phyloP scores from a whole-genome alignment of 1,284 basidiomycete genomes.

The Pisolithus thermaeus region DNA sequence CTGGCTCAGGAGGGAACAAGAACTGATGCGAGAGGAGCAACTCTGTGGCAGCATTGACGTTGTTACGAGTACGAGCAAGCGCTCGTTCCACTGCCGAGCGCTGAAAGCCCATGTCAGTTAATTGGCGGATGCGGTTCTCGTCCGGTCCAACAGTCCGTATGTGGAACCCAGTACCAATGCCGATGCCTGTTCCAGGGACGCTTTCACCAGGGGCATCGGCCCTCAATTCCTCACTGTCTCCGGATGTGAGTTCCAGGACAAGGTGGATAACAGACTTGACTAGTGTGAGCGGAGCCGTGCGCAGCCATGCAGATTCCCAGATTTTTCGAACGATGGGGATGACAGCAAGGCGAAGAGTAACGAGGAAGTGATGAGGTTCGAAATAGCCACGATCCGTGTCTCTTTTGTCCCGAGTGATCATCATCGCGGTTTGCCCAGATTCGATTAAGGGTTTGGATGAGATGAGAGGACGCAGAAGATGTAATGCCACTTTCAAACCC shows the following conservation, averaged over 20 bases:
- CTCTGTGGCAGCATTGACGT: constrained; percentile 87
- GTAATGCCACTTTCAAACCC: constrained; percentile 77
- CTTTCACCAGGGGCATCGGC: constrained; percentile 27
- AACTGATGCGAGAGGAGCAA: constrained; percentile 82
- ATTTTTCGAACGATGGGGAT: constrained; percentile 65
- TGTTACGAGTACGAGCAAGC: constrained; percentile 81
- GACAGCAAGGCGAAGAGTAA: constrained; percentile 70
- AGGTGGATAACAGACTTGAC: constrained; percentile 73
- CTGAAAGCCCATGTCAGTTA: constrained; percentile 97
- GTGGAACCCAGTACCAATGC: constrained; percentile 34
- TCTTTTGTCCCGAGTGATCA: constrained; percentile 72
- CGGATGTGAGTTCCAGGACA: constrained; percentile 78
- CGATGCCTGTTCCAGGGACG: constrained; percentile 23
- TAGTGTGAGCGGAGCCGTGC: constrained; percentile 65
- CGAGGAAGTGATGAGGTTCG: constrained; percentile 81
- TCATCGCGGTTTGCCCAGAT: constrained; percentile 74
- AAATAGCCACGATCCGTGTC: constrained; percentile 75
- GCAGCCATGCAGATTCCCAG: constrained; percentile 86
- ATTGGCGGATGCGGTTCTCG: constrained; percentile 71
- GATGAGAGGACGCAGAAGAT: constrained; percentile 73
- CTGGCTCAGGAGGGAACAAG: constrained; percentile 52
- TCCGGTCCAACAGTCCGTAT: constrained; percentile 52
- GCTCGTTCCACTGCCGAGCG: constrained; percentile 82
- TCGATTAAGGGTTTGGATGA: constrained; percentile 81
- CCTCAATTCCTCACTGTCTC: constrained; percentile 72